These are phyloP conservation scores for Mucor piriformis DNA, from an alignment of 371 early-diverging fungal genomes.

Conservation along the genomic window DNA sequence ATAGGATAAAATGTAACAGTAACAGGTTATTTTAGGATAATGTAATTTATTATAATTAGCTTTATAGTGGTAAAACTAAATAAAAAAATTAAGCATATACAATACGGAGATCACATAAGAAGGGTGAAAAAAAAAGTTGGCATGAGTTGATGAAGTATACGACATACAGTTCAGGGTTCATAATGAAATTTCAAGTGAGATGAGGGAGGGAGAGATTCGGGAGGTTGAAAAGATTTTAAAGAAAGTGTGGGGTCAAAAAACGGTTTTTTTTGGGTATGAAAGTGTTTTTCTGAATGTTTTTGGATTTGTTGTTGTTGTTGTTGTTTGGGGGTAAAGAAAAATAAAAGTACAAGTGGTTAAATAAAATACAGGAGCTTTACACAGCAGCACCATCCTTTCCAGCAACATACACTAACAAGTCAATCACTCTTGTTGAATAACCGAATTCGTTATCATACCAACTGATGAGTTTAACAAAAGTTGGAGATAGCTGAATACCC, in stretches of 20 bases:
- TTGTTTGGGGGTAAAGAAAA: conserved; percentile 3
- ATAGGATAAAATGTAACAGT: no score
- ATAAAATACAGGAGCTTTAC: conserved; percentile 9
- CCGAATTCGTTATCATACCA: conserved; percentile 97
- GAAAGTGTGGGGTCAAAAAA: conserved; percentile 6
- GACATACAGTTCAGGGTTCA: conserved; percentile 22
- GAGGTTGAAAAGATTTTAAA: conserved; percentile 1
- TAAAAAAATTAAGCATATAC: conserved; percentile 1
- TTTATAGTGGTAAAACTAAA: neutral
- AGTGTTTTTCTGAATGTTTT: conserved; percentile 16
- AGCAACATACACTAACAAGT: conserved; percentile 79
- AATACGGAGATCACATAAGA: conserved; percentile 21
- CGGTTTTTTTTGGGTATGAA: conserved; percentile 13
- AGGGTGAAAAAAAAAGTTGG: conserved; percentile 1
- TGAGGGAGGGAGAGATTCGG: neutral
- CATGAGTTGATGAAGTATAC: conserved; percentile 20
- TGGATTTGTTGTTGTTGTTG: conserved; percentile 12
- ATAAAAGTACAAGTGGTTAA: conserved; percentile 17
- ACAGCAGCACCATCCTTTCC: conserved; percentile 42
- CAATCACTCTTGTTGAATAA: conserved; percentile 87
- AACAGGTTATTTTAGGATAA: neutral
- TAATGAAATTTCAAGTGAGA: conserved; percentile 7
- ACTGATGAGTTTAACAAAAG: conserved; percentile 86
- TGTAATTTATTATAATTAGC: conserved; percentile 2
- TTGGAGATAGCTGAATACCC: conserved; percentile 94